Evolutionary conservation across 2,329 filamentous ascomycete species (phyloP).

Genomic region (Ceratocystis alfenasii): DNA sequence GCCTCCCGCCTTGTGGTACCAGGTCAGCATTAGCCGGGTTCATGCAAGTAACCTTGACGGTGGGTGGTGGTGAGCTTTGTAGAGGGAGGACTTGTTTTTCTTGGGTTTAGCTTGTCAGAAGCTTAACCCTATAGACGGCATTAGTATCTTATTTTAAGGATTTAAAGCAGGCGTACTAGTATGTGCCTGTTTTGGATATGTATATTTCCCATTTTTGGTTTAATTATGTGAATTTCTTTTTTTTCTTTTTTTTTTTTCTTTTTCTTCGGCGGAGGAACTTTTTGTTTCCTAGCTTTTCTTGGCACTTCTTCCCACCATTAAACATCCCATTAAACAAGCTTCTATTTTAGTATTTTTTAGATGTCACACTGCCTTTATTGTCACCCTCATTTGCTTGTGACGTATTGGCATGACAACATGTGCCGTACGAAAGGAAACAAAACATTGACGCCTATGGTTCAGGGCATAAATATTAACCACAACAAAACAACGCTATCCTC

Average conservation of each 20-base stretch:
- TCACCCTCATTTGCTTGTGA: neutral
- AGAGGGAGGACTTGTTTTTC: no score
- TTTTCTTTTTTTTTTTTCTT: neutral
- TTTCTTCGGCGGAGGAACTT: neutral
- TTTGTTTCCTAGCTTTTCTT: constrained; percentile 2
- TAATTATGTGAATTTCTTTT: neutral
- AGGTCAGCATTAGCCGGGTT: neutral
- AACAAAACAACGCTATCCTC: no score
- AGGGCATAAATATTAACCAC: neutral
- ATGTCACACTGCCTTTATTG: neutral
- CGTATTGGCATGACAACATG: neutral
- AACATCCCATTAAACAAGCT: constrained; percentile 8
- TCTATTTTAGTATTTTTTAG: constrained; percentile 2
- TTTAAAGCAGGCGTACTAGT: neutral
- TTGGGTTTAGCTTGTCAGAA: neutral
- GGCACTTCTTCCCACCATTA: neutral
- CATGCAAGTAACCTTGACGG: neutral
- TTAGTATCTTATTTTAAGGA: neutral
- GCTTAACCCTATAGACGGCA: neutral
- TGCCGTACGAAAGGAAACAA: neutral
- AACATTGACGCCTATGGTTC: neutral
- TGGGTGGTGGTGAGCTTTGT: neutral
- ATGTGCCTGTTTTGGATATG: neutral
- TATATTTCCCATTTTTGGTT: no score
- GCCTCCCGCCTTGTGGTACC: no score